Base-by-base conservation (phyloP, 164 flowering plant genomes). In the Kalanchoe fedtschenkoi region DNA sequence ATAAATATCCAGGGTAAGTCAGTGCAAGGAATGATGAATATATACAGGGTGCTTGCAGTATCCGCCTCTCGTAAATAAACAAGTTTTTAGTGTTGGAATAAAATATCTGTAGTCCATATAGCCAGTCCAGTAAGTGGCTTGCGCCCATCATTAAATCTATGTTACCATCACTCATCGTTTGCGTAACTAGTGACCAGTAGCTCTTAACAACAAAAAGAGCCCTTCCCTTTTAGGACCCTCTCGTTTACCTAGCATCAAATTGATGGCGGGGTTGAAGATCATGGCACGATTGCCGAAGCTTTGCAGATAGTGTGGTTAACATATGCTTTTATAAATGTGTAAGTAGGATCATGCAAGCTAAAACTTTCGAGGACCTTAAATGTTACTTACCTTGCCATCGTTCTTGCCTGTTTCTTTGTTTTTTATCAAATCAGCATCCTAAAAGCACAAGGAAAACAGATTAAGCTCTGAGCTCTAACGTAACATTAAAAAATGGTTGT, bases 341-440 rank as follows among this genome's bases (percentile, higher is more conserved):
- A 26, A 9, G 39, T 15, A 37, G 11, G 39, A 37, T 21, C 56
- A 58, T 33, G 37, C 17, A 34, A 35, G 2, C 33, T 24, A 24
- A 2, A 22, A 10, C 16, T 24, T 16, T 47, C 10, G 1, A 10
- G 55, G 26, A 47, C 14, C 7, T 47, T 58, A 54, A 29, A 41
- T 60, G 60, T 41, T 65, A 43, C n/a, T n/a, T 66, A 92, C 98
- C 96, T 88, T 88, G 57, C 70, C 67, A 51, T 62, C 75, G 42
- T 67, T 72, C 70, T 79, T 84, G 58, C 64, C 39, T 56, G 64
- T 53, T 73, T 79, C 80, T 42, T 62, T 61, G 33, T 64, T 79
- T 11, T 69, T 67, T 76, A 82, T 88, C 68, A 69, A 68, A 71
- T 86, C 87, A 73, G 91, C 86, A 74, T 86, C 83, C 98, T 89